Evolutionary conservation across 176 grass and related monocot genomes (phyloP).

Genomic region (Triticum monococcum): DNA sequence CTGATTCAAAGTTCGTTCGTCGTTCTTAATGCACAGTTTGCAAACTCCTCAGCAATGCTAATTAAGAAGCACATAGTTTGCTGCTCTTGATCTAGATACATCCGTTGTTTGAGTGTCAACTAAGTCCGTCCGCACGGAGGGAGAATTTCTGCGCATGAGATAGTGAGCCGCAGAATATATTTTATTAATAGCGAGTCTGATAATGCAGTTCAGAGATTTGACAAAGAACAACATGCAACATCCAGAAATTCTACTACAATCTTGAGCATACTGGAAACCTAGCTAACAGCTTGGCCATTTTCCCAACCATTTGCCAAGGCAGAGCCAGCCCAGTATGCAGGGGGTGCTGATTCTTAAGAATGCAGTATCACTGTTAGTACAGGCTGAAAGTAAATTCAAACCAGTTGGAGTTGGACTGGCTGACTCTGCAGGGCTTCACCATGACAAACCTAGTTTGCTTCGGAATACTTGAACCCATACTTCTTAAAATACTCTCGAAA

Average conservation of each 20-base stretch:
- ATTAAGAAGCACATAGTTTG: too few species aligned
- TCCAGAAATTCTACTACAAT: not conserved
- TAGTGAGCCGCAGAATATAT: not conserved
- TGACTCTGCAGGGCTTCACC: not conserved
- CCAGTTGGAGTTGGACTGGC: not conserved
- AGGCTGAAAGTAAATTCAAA: not conserved
- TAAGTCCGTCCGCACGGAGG: too few species aligned
- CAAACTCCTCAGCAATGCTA: too few species aligned
- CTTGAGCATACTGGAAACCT: not conserved
- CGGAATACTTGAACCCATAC: slow-evolving; percentile 55
- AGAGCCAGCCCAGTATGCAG: not conserved
- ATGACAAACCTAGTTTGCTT: slow-evolving; percentile 39
- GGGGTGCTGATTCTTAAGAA: not conserved
- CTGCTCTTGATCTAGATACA: too few species aligned
- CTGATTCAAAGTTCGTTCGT: too few species aligned
- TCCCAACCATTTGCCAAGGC: not conserved
- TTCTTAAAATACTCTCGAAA: slow-evolving; percentile 89
- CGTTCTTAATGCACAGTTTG: too few species aligned
- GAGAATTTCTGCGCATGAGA: too few species aligned
- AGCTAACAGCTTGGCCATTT: not conserved
- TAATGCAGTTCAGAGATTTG: not conserved
- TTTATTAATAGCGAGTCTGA: not conserved
- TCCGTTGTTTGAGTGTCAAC: too few species aligned
- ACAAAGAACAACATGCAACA: not conserved
- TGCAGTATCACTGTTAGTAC: not conserved